Base-by-base conservation (phyloP, 306 rosid genomes). In the Cicer bijugum region DNA sequence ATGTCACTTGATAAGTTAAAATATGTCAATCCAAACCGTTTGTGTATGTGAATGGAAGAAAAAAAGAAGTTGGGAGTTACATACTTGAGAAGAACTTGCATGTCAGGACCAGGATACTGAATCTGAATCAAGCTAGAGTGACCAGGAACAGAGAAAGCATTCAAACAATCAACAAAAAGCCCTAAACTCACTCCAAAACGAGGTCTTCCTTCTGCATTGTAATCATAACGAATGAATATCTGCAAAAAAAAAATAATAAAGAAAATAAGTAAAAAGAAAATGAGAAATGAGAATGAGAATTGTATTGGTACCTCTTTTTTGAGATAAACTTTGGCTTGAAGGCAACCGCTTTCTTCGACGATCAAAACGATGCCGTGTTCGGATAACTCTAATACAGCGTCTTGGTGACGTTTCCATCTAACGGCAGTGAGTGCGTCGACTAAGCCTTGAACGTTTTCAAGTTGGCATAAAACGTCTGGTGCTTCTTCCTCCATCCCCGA, bases 361-460 rank as follows among this genome's bases (percentile, higher is more conserved):
- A 88, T 91, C 78, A 93, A 84, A 33, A 91, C 96, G 71, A 91
- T 74, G 74, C 97, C 98, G 76, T 93, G 97, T 74, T 93, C 96
- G 0, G 97, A 91, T 52, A 93, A 63, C 75, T 91, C 98, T 53
- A 93, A 51, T 3, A 89, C 87, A 1, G 98, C 97, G 69, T 93
- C 96, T 92, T 93, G 97, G 44, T 88, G 92, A 78, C 97, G 98
- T 40, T 93, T 93, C 98, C 98, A 91, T 15, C 96, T 87, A 74
- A 87, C 96, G 74, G 98, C 87, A 68, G 84, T 84, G 84, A 91
- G 87, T 1, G 96, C 97, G 63, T 88, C 97, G 15, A 89, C 98
- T 75, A 91, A 80, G 19, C 98, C 97, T 66, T 93, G 98, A 44
- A 89, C 97, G 81, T 88, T 88, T 81, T 89, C 97, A 0, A 91